These are phyloP conservation scores for Gossypium stocksii DNA, from an alignment of 345 rosid genomes.

Conservation along the genomic window DNA sequence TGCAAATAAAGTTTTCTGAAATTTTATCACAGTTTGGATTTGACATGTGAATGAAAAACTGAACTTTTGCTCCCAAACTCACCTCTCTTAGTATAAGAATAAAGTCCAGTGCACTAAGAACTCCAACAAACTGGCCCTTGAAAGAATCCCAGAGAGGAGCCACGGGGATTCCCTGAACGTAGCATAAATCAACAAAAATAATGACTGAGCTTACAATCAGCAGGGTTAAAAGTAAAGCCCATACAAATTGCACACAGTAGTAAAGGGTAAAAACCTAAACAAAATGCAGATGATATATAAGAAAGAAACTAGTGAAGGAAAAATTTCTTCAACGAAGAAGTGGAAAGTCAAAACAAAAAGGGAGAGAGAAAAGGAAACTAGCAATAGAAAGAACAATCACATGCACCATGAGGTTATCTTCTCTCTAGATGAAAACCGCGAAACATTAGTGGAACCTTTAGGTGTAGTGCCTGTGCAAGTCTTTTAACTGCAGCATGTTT, in stretches of 20 bases:
- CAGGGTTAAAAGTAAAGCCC: neutral
- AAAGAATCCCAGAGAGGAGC: slow-evolving; percentile 84
- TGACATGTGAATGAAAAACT: neutral
- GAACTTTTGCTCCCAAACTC: slow-evolving; percentile 4
- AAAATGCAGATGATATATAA: neutral
- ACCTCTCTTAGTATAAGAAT: slow-evolving; percentile 83
- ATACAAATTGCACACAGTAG: neutral
- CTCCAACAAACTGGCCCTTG: slow-evolving; percentile 73
- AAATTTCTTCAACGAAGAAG: neutral
- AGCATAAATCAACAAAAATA: slow-evolving; percentile 24
- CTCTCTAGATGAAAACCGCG: neutral
- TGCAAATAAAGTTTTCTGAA: slow-evolving; percentile 1
- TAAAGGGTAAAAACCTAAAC: neutral
- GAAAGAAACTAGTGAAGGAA: neutral
- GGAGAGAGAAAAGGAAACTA: neutral
- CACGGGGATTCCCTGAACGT: slow-evolving; percentile 62
- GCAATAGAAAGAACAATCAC: neutral
- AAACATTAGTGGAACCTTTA: neutral
- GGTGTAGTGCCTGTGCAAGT: neutral
- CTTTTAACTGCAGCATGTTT: neutral
- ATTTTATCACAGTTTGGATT: slow-evolving; percentile 3
- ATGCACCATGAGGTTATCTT: neutral
- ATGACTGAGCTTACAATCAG: neutral
- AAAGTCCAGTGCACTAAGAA: slow-evolving; percentile 76
- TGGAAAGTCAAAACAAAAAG: neutral